phyloP scores from a whole-genome alignment of 345 rosid species.

The Syzygium aromaticum region DNA sequence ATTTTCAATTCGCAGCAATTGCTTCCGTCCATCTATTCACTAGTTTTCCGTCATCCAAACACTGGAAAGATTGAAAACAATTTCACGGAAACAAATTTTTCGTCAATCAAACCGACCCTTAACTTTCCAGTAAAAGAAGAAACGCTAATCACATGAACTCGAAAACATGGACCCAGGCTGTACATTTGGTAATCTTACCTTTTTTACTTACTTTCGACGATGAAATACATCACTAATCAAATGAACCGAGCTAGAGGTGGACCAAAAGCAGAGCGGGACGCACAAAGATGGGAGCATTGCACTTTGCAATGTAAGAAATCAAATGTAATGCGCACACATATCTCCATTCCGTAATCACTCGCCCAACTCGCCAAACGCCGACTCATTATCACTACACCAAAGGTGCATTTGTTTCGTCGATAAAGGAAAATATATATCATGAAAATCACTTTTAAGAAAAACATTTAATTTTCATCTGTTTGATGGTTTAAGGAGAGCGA shows the following conservation, averaged over 20 bases:
- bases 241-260: neutral
- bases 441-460: neutral
- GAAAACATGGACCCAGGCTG: neutral
- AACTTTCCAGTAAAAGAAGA: neutral
- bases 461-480: neutral
- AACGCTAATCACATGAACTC: neutral
- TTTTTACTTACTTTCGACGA: neutral
- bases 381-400: neutral
- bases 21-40: neutral
- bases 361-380: neutral
- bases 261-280: neutral
- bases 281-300: neutral
- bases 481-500: neutral
- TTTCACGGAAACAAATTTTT: neutral
- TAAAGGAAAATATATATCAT: neutral
- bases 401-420: neutral
- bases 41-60: neutral
- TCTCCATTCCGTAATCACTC: neutral
- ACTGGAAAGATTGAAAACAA: neutral
- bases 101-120: neutral
- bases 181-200: neutral
- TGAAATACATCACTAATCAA: neutral
- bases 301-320: neutral
- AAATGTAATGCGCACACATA: neutral
- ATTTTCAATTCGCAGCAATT: neutral